phyloP scores from a whole-genome alignment of 2,329 filamentous ascomycete species.

The Penicillium sp. region DNA sequence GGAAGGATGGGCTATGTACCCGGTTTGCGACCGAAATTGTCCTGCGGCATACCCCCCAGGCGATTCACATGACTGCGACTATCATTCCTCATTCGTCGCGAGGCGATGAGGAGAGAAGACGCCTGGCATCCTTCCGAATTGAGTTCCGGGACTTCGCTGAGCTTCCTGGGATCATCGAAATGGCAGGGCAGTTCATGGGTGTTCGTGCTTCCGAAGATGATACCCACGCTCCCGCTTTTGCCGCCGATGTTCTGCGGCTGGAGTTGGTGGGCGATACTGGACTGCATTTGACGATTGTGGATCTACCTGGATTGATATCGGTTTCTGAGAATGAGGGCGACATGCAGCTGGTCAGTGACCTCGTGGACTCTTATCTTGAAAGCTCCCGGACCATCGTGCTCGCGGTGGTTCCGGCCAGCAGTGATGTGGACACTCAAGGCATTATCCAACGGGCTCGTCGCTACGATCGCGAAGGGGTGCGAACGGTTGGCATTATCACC shows the following conservation, averaged over 20 bases:
- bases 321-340: conserved; percentile 55
- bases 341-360: conserved; percentile 52
- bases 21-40: conserved; percentile 62
- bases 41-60: conserved; percentile 30
- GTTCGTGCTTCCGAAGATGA: conserved; percentile 6
- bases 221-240: conserved; percentile 25
- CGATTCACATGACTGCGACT: conserved; percentile 1
- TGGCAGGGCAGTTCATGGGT: conserved; percentile 10
- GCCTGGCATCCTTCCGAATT: conserved; percentile 4
- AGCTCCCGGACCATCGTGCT: conserved; percentile 47
- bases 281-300: conserved; percentile 54
- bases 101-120: conserved; percentile 8
- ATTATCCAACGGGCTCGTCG: conserved; percentile 39
- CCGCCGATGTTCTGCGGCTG: conserved; percentile 57
- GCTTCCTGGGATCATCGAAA: conserved; percentile 13
- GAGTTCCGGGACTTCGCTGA: conserved; percentile 10
- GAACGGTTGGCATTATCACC: conserved; percentile 49
- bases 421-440: conserved; percentile 43
- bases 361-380: conserved; percentile 45
- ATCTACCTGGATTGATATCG: conserved; percentile 58
- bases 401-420: conserved; percentile 46
- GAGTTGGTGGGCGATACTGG: conserved; percentile 55
- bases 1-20: conserved; percentile 60
- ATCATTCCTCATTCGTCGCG: conserved; percentile 13
- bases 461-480: conserved; percentile 28